Evolutionary conservation across 2,329 filamentous ascomycete species (phyloP), one percentile per base, ranked within the genome.

Genomic region (Sporothrix sp.): DNA sequence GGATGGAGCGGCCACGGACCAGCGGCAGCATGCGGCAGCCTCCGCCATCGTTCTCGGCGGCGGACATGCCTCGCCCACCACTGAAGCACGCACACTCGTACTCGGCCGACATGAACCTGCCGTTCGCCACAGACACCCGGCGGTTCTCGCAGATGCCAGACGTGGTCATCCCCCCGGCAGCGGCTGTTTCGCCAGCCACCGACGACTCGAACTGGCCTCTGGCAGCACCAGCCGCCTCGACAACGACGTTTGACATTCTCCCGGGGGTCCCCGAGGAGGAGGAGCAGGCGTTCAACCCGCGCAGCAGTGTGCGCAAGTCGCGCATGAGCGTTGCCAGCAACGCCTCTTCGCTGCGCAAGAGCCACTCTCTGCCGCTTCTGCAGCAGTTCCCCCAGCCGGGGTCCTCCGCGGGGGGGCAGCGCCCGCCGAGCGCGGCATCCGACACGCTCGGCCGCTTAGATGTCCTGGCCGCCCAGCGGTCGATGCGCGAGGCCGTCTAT

Each of bases 231-330:
- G 62, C 62, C 2, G 16, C 53, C 5, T 30, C 46, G 2, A 37
- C 52, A 6, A 28, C 52, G 9, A 28, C 65, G 9, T 71, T 67
- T 53, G 72, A 73, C 48, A 65, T 71, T 18, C 65, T 84, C 16
- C 70, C 78, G 6, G 74, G 81, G 57, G 79, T 83, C 4, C 76
- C 79, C 1, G 79, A 83, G 59, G 79, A 83, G 58, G 79, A 83
- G 30, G 79, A 82, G 56, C 69, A 71, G 52, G 62, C 64, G 40
- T 63, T 60, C 46, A 60, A 60, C 28, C 35, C 25, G 8, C 58
- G 58, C 23, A 68, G 63, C 51, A 56, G 52, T 30, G 23, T 52
- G 10, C 56, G 42, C 36, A 67, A 62, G 47, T 71, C 70, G 23
- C 69, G 66, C 21, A 62, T 65, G 37, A 78, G 71, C 60, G 55